Evolutionary conservation across 106 monocot genomes (phyloP), one percentile per base, ranked within the genome.

Genomic region (Chionographis japonica): DNA sequence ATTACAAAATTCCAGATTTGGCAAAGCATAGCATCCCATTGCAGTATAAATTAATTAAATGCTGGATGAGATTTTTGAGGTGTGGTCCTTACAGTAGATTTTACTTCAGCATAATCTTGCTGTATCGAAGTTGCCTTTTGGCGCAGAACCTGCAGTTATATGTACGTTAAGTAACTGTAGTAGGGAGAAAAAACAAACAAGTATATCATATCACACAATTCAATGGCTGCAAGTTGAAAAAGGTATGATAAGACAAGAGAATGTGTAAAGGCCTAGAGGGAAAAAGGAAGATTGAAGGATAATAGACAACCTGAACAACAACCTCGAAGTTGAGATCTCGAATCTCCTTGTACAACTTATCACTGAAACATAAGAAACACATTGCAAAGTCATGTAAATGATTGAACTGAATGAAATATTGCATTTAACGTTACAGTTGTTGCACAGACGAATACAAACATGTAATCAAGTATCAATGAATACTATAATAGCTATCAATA

Each of bases 301-400:
- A 50, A 43, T 59, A 27, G 18, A 4, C 17, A 74, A 92, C 98
- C 98, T 98, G 92, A 80, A 98, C 92, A 79, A 98, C 98, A 59
- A 93, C 87, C 81, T 92, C 98, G 83, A 93, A 98, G 72, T 98
- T 87, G 41, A 87, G 83, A 74, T 98, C 98, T 43, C 98, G 87
- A 66, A 88, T 88, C 72, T 98, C 98, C 77, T 90, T 98, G 83
- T 83, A 98, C 72, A 98, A 78, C 70, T 90, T 98, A 68, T 98
- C 98, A 74, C 98, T 98, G 80, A 72, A 80, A 72, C 63, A 74
- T 9, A 70, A 60, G 11, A 63, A 70, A 18, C 27, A 37, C 7
- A 54, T 40, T 55, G 58, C 16, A 72, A 8, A 7, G 57, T 53
- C 43, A 40, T 38, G 10, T 59, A 20, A 71, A 40, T 36, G 35